Percentiles rank a stretch among this genome's conserved stretches.
phyloP scores from a whole-genome alignment of 169 alveolate genomes.

The Plasmodium reichenowi region DNA sequence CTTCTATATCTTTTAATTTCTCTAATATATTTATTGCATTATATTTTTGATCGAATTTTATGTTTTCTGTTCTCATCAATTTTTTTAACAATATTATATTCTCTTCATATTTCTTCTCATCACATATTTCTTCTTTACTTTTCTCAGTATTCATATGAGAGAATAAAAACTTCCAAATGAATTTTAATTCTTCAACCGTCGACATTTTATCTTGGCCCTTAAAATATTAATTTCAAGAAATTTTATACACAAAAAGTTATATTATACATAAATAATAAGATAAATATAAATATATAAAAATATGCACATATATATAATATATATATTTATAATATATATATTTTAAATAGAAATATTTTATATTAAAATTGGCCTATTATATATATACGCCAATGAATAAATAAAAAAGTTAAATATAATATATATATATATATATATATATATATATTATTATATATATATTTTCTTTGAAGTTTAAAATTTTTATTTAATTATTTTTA shows the following conservation, averaged over 20 bases:
- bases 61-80: slow-evolving; percentile 68
- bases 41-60: slow-evolving; percentile 71
- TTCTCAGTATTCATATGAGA: slow-evolving; percentile 54
- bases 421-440: too few species aligned
- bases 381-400: too few species aligned
- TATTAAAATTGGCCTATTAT: too few species aligned
- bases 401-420: too few species aligned
- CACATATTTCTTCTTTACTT: slow-evolving; percentile 26
- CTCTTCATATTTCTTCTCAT: slow-evolving; percentile 49
- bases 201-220: slow-evolving; percentile 26
- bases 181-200: slow-evolving; percentile 66
- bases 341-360: not conserved
- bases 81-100: slow-evolving; percentile 58
- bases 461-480: too few species aligned
- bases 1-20: slow-evolving; percentile 59
- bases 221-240: not conserved
- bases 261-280: too few species aligned
- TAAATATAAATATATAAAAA: not conserved
- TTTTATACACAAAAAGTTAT: not conserved
- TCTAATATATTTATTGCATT: slow-evolving; percentile 61
- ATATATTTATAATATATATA: not conserved
- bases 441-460: too few species aligned
- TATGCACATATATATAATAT: not conserved
- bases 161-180: slow-evolving; percentile 70
- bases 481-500: too few species aligned